Conservation (phyloP, 2,329 filamentous ascomycete genomes). For the Verticillium zaregamsianum region DNA sequence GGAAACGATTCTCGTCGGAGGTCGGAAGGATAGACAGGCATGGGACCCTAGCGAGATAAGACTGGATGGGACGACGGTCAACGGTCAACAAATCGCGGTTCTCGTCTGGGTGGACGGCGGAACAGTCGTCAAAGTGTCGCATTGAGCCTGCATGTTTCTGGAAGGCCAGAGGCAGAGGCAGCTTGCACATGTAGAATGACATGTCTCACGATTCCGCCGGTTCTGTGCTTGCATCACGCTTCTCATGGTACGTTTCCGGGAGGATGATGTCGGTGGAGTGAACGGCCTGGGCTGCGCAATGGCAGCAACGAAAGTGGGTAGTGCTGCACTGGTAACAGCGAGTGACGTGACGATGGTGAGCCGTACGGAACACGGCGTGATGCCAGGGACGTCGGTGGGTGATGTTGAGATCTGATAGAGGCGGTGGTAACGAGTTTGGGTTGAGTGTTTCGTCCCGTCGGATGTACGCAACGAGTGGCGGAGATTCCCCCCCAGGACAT, state of each 20-base stretch:
- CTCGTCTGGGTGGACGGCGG: not conserved
- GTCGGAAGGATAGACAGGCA: not conserved
- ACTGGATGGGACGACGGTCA: not conserved
- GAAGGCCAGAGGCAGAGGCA: not conserved
- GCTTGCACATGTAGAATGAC: not conserved
- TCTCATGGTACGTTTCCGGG: not conserved
- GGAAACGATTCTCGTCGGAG: not conserved
- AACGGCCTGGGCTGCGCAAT: not conserved
- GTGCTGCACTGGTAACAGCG: not conserved
- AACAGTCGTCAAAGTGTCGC: not conserved
- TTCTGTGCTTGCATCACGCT: not conserved
- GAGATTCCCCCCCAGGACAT: not conserved
- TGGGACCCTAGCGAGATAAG: not conserved
- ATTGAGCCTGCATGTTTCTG: not conserved
- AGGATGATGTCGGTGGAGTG: not conserved
- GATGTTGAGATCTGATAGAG: not conserved
- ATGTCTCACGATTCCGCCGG: not conserved
- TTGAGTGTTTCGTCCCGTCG: not conserved
- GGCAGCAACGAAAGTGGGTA: not conserved
- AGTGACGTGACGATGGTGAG: not conserved
- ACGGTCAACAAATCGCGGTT: not conserved
- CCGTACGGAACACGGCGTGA: not conserved
- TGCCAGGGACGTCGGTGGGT: not conserved
- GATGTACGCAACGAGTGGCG: not conserved
- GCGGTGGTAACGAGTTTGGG: not conserved